Percentiles rank a stretch among this genome's conserved stretches.
Conservation (phyloP, 805 yeast genomes). For the Sugiyamaella qingdaonensis region DNA sequence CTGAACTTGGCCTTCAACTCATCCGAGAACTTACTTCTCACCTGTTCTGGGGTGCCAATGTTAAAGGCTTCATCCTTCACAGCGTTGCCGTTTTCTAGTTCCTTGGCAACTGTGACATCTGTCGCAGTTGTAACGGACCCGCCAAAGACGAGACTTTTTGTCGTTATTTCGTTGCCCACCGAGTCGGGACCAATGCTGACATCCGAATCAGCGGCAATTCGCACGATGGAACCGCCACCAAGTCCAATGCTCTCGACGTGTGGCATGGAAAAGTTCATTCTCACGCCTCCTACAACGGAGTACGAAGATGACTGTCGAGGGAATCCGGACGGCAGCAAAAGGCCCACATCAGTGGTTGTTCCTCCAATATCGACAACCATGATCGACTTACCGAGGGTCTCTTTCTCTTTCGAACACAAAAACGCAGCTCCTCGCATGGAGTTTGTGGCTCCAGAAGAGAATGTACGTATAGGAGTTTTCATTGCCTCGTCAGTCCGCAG, state of each 20-base stretch:
- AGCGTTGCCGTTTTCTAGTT: constrained; percentile 8
- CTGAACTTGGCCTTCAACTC: constrained; percentile 29
- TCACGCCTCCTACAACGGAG: constrained; percentile 44
- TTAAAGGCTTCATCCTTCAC: neutral
- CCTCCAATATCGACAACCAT: constrained; percentile 50
- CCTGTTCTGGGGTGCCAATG: constrained; percentile 17
- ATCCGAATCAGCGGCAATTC: neutral
- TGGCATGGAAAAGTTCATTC: constrained; percentile 47
- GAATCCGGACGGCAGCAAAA: constrained; percentile 43
- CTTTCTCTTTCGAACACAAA: constrained; percentile 31
- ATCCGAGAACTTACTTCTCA: constrained; percentile 21
- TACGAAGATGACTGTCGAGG: constrained; percentile 45
- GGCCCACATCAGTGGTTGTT: constrained; percentile 49
- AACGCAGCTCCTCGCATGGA: constrained; percentile 38
- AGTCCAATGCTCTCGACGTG: constrained; percentile 47
- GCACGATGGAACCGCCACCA: constrained; percentile 48
- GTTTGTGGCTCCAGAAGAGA: constrained; percentile 47
- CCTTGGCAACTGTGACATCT: constrained; percentile 33
- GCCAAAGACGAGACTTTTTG: constrained; percentile 39
- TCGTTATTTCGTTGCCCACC: constrained; percentile 40
- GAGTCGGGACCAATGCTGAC: constrained; percentile 45
- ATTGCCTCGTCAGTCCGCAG: constrained; percentile 39
- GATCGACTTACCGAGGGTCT: constrained; percentile 25
- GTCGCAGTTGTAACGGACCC: constrained; percentile 41
- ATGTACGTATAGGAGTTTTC: constrained; percentile 42